These are phyloP conservation scores for Zygotorulaspora chibaensis DNA, from an alignment of 805 yeast genomes.

Conservation along the genomic window DNA sequence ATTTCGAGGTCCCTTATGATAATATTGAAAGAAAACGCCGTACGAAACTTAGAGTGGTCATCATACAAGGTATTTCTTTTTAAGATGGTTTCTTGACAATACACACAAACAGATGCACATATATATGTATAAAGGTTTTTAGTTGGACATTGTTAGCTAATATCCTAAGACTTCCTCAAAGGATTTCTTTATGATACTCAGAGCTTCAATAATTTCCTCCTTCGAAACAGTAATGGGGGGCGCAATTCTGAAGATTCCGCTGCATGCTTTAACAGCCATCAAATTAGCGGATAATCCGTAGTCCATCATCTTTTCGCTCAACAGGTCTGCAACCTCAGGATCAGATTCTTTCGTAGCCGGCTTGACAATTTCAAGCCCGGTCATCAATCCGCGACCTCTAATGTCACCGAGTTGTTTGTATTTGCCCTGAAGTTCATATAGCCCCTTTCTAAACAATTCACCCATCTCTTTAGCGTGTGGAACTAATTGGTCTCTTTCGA, in stretches of 20 bases:
- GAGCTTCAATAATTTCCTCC: constrained; percentile 20
- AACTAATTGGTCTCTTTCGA: constrained; percentile 26
- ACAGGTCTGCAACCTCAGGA: constrained; percentile 7
- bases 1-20: too few relatives aligned
- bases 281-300: constrained; percentile 28
- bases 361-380: constrained; percentile 20
- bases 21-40: too few relatives aligned
- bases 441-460: constrained; percentile 22
- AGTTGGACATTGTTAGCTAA: too few relatives aligned
- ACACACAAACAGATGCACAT: too few relatives aligned
- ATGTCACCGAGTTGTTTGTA: constrained; percentile 20
- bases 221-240: constrained; percentile 29
- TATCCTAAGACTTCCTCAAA: constrained; percentile 10
- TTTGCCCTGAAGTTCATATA: constrained; percentile 11
- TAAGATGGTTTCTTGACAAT: too few relatives aligned
- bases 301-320: constrained; percentile 18
- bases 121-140: too few relatives aligned
- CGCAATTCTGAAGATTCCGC: constrained; percentile 26
- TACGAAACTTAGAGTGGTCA: too few relatives aligned
- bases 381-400: constrained; percentile 24
- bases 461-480: constrained; percentile 29
- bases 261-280: constrained; percentile 24
- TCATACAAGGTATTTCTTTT: too few relatives aligned
- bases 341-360: constrained; percentile 19
- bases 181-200: constrained; percentile 16